Evolutionary conservation across 2,329 filamentous ascomycete genomes (phyloP).

Genomic region (Fusarium foetens): DNA sequence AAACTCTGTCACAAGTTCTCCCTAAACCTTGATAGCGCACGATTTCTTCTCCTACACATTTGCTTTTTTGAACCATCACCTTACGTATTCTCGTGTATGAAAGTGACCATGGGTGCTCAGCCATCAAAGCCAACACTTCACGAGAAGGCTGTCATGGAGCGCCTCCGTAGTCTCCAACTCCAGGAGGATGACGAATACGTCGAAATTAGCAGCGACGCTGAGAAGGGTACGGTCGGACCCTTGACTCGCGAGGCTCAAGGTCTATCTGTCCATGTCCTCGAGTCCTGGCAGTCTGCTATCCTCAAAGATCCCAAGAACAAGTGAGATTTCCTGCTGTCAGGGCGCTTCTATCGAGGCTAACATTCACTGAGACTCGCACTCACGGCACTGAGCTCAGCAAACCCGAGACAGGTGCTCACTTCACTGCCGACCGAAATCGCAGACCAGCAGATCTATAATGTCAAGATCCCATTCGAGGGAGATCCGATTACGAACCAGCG

Average conservation of each 20-base stretch:
- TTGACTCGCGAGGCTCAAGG: constrained; percentile 50
- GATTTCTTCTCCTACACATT: background rate
- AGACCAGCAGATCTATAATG: constrained; percentile 84
- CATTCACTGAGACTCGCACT: constrained; percentile 71
- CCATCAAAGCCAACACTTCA: constrained; percentile 53
- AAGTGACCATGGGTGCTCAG: constrained; percentile 55
- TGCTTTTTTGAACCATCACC: background rate
- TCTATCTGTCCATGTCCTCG: constrained; percentile 62
- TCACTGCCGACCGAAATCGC: constrained; percentile 70
- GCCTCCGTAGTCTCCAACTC: constrained; percentile 57
- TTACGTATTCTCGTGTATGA: background rate
- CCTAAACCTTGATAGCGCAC: background rate
- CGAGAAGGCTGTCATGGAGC: constrained; percentile 58
- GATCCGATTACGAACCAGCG: constrained; percentile 86
- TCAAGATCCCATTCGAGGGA: constrained; percentile 84
- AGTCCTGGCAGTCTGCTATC: constrained; percentile 69
- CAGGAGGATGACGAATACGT: constrained; percentile 64
- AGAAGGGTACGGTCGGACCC: constrained; percentile 35
- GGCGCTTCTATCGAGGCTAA: background rate
- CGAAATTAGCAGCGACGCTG: constrained; percentile 55
- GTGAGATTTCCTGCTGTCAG: constrained; percentile 49
- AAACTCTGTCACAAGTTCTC: background rate
- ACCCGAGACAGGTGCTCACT: constrained; percentile 73
- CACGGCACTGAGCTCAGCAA: constrained; percentile 74
- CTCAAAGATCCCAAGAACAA: constrained; percentile 73